A percentile compares a stretch with the other conserved stretches of the same genome.
These are phyloP conservation scores for Hydnomerulius pinastri DNA, from an alignment of 768 basidiomycete genomes.

Conservation along the genomic window DNA sequence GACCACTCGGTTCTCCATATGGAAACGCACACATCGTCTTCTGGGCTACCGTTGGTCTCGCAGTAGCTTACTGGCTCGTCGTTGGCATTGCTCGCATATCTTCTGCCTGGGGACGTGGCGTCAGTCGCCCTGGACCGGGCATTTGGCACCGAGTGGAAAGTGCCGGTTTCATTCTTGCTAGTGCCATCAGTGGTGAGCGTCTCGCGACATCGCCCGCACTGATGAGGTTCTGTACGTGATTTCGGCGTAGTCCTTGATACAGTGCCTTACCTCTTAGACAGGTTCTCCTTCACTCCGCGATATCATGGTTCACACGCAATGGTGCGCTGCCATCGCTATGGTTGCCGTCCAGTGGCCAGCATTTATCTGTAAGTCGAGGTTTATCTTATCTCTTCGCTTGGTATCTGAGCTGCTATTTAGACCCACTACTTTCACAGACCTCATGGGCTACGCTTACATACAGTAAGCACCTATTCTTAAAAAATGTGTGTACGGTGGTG, in stretches of 20 bases:
- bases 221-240: constrained; percentile 78
- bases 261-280: constrained; percentile 31
- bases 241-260: constrained; percentile 10
- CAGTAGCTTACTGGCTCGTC: constrained; percentile 80
- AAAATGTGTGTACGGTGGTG: constrained; percentile 10
- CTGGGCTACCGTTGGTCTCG: constrained; percentile 72
- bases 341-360: constrained; percentile 94
- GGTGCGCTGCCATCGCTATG: constrained; percentile 87
- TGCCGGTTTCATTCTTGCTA: constrained; percentile 85
- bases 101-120: constrained; percentile 83
- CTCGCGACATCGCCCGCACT: constrained; percentile 83
- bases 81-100: constrained; percentile 77
- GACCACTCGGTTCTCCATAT: constrained; percentile 55
- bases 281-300: constrained; percentile 93
- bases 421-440: constrained; percentile 86
- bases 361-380: constrained; percentile 72
- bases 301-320: constrained; percentile 91
- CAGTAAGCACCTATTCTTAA: constrained; percentile 46
- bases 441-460: constrained; percentile 86
- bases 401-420: constrained; percentile 41
- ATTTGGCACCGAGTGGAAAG: constrained; percentile 76
- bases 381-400: neutral
- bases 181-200: constrained; percentile 90
- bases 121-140: constrained; percentile 54
- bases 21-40: constrained; percentile 69